A percentile compares a stretch with the other conserved stretches of the same genome.
phyloP scores from a whole-genome alignment of 1,139 yeast genomes.

The Kodamaea anthophila region DNA sequence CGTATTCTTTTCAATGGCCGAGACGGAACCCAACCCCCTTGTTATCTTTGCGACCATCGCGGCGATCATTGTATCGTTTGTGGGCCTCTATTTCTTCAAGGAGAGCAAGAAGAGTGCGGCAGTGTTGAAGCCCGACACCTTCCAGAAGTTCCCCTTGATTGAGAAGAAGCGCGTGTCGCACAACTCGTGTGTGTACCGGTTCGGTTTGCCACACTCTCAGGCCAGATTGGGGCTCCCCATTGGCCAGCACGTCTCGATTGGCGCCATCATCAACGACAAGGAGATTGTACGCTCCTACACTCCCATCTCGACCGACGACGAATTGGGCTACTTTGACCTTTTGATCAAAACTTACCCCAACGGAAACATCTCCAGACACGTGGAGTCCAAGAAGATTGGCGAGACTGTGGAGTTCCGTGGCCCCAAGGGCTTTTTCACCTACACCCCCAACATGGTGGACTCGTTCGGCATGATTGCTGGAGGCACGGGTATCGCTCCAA shows the following conservation, averaged over 20 bases:
- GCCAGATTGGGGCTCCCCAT: slow-evolving; percentile 86
- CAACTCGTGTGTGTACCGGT: slow-evolving; percentile 80
- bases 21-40: slow-evolving; percentile 33
- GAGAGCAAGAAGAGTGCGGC: slow-evolving; percentile 39
- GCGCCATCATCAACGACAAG: slow-evolving; percentile 71
- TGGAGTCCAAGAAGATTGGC: slow-evolving; percentile 55
- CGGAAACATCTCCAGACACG: slow-evolving; percentile 80
- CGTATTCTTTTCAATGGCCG: too few species aligned
- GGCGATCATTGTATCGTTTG: slow-evolving; percentile 33
- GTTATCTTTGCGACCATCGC: slow-evolving; percentile 37
- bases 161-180: slow-evolving; percentile 74
- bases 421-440: slow-evolving; percentile 89
- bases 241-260: slow-evolving; percentile 86
- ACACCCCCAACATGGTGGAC: slow-evolving; percentile 73
- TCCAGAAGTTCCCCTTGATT: slow-evolving; percentile 76
- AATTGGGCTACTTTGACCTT: slow-evolving; percentile 82
- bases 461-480: slow-evolving; percentile 88
- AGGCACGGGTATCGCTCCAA: slow-evolving; percentile 91
- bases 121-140: slow-evolving; percentile 59
- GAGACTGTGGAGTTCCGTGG: slow-evolving; percentile 57
- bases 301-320: slow-evolving; percentile 83
- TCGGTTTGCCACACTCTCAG: slow-evolving; percentile 70
- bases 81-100: slow-evolving; percentile 33
- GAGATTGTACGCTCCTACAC: slow-evolving; percentile 90
- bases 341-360: slow-evolving; percentile 88